Percentiles rank a stretch among this genome's conserved stretches.
Evolutionary conservation across 2,329 filamentous ascomycete species (phyloP).

Genomic region (Apiospora arundinis): DNA sequence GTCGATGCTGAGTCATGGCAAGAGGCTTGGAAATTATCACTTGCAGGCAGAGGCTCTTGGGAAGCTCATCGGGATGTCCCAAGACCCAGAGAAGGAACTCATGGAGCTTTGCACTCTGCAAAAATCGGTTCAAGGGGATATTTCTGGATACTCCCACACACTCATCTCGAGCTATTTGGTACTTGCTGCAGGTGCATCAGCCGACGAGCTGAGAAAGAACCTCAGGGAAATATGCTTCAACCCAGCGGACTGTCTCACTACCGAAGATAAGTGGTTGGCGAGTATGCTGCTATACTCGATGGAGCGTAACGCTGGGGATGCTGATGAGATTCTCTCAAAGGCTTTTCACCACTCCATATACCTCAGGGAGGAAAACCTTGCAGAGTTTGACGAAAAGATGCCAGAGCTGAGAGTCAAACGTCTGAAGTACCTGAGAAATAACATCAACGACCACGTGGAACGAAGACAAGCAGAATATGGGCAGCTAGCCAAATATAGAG

Average conservation of each 20-base stretch:
- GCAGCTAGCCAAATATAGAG: not conserved
- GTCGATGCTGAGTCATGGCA: conserved; percentile 27
- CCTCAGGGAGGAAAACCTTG: not conserved
- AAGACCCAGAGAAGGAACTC: conserved; percentile 26
- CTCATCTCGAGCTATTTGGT: conserved; percentile 31
- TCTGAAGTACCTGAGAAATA: not conserved
- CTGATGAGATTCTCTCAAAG: not conserved
- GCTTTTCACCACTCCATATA: not conserved
- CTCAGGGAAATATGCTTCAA: not conserved
- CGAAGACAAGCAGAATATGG: not conserved
- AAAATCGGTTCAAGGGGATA: conserved; percentile 25
- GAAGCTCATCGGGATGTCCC: conserved; percentile 29
- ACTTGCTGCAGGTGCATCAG: conserved; percentile 24
- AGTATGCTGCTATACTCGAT: not conserved
- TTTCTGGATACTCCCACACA: conserved; percentile 27
- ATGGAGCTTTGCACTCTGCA: conserved; percentile 29
- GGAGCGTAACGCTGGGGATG: not conserved
- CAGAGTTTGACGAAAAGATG: not conserved
- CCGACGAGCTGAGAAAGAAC: conserved; percentile 24
- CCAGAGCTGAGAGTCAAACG: not conserved
- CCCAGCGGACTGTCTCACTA: too few species aligned
- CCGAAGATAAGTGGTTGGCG: not conserved
- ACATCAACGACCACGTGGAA: not conserved
- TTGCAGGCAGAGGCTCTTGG: conserved; percentile 29
- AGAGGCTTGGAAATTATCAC: conserved; percentile 28